phyloP scores from a whole-genome alignment of 306 rosid genomes.

The Cajanus cajan region DNA sequence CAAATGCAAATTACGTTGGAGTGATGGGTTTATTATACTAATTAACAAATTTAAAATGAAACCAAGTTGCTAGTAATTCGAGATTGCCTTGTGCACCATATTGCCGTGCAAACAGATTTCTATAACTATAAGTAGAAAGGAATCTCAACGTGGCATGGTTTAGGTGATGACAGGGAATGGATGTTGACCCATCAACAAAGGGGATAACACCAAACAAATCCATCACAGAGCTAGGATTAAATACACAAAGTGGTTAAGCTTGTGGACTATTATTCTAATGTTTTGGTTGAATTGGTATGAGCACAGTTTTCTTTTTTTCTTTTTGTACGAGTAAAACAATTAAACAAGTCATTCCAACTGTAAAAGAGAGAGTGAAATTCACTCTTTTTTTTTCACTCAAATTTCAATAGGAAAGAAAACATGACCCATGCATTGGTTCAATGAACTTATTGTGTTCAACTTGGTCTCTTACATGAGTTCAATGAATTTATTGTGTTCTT shows the following conservation, averaged over 20 bases:
- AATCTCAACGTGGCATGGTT: constrained; percentile 74
- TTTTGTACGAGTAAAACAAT: neutral
- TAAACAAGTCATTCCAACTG: neutral
- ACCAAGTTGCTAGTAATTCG: constrained; percentile 2
- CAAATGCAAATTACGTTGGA: constrained; percentile 28
- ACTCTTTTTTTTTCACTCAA: constrained; percentile 30
- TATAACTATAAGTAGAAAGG: constrained; percentile 50
- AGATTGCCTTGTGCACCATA: constrained; percentile 14
- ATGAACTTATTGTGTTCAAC: constrained; percentile 32
- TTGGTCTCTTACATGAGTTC: constrained; percentile 23
- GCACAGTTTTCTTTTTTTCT: neutral
- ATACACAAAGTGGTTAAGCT: constrained; percentile 55
- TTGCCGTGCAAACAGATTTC: constrained; percentile 34
- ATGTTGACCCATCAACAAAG: constrained; percentile 89
- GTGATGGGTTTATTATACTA: constrained; percentile 19
- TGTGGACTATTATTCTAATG: constrained; percentile 37
- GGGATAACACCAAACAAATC: constrained; percentile 77
- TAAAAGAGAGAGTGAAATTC: neutral
- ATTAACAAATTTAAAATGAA: constrained; percentile 24
- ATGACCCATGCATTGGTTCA: constrained; percentile 21
- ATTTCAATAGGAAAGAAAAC: constrained; percentile 42
- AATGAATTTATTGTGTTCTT: constrained; percentile 27
- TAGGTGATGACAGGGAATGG: constrained; percentile 88
- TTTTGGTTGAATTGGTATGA: constrained; percentile 61
- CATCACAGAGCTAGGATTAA: constrained; percentile 41